These are phyloP conservation scores for Albugo candida DNA, from an alignment of 352 stramenopile genomes.

Conservation along the genomic window DNA sequence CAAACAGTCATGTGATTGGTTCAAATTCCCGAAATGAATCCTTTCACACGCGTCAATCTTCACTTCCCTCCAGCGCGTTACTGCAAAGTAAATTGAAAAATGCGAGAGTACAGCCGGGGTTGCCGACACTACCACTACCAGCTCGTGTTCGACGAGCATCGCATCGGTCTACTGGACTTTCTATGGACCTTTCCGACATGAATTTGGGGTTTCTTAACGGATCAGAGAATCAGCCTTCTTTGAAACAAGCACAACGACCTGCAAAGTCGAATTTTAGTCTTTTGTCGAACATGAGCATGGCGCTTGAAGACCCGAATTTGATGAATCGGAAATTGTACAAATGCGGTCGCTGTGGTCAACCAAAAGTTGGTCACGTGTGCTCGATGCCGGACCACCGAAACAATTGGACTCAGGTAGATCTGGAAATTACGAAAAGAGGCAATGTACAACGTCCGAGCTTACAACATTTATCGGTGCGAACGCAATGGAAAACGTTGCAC, in stretches of 20 bases:
- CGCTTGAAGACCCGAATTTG: background rate
- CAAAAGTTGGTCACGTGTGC: slow-evolving; percentile 73
- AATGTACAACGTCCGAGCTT: slow-evolving; percentile 55
- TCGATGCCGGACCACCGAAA: slow-evolving; percentile 73
- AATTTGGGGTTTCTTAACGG: slow-evolving; percentile 52
- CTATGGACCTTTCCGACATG: slow-evolving; percentile 68
- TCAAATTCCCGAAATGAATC: too few species aligned
- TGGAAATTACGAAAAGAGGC: slow-evolving; percentile 53
- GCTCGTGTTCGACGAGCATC: too few species aligned
- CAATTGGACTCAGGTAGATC: slow-evolving; percentile 65
- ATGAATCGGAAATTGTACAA: slow-evolving; percentile 68
- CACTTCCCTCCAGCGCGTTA: too few species aligned
- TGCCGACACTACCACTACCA: too few species aligned
- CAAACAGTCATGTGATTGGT: too few species aligned
- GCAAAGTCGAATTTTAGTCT: slow-evolving; percentile 2
- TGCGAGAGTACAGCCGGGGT: too few species aligned
- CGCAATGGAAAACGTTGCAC: slow-evolving; percentile 33
- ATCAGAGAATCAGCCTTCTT: slow-evolving; percentile 2
- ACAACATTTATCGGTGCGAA: slow-evolving; percentile 51
- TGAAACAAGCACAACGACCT: background rate
- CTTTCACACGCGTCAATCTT: too few species aligned
- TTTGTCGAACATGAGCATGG: slow-evolving; percentile 3
- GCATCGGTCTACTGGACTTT: slow-evolving; percentile 54
- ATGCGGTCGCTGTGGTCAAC: slow-evolving; percentile 63
- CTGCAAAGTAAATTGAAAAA: too few species aligned